These are phyloP conservation scores for Orbilia quercus DNA, from an alignment of 2,329 filamentous ascomycete species.

Conservation along the genomic window DNA sequence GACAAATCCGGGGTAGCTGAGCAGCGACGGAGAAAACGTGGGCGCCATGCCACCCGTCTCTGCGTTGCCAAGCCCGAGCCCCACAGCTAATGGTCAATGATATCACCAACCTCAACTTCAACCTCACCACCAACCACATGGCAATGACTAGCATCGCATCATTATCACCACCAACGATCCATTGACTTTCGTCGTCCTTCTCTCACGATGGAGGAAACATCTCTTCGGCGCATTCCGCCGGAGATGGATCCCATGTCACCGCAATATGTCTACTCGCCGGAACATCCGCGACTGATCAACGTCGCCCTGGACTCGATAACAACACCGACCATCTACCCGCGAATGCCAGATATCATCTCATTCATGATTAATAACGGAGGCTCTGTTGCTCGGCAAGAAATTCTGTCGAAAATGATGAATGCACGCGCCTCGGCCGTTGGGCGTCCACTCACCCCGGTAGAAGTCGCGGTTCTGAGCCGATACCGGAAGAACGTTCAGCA, in stretches of 20 bases:
- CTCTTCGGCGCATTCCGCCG: neutral
- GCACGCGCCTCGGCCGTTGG: constrained; percentile 1
- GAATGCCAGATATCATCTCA: constrained; percentile 20
- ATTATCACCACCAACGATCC: constrained; percentile 4
- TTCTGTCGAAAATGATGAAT: constrained; percentile 20
- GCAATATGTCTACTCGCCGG: constrained; percentile 39
- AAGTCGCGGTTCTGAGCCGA: constrained; percentile 31
- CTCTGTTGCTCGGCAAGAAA: constrained; percentile 1
- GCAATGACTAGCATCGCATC: neutral
- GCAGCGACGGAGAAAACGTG: constrained; percentile 8
- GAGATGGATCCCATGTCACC: constrained; percentile 41
- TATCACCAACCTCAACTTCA: constrained; percentile 23
- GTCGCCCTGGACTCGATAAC: constrained; percentile 29
- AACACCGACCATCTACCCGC: constrained; percentile 18
- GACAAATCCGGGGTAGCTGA: constrained; percentile 31
- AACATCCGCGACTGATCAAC: constrained; percentile 35
- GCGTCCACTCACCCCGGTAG: constrained; percentile 36
- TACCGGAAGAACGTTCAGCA: constrained; percentile 40
- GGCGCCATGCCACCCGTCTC: constrained; percentile 2
- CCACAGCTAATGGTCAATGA: constrained; percentile 10
- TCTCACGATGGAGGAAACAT: constrained; percentile 10
- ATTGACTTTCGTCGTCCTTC: constrained; percentile 13
- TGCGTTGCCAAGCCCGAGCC: constrained; percentile 34
- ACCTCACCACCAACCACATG: constrained; percentile 16
- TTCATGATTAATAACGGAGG: constrained; percentile 18